phyloP scores from a whole-genome alignment of 805 yeast genomes.

The Saccharomycopsis selenospora region DNA sequence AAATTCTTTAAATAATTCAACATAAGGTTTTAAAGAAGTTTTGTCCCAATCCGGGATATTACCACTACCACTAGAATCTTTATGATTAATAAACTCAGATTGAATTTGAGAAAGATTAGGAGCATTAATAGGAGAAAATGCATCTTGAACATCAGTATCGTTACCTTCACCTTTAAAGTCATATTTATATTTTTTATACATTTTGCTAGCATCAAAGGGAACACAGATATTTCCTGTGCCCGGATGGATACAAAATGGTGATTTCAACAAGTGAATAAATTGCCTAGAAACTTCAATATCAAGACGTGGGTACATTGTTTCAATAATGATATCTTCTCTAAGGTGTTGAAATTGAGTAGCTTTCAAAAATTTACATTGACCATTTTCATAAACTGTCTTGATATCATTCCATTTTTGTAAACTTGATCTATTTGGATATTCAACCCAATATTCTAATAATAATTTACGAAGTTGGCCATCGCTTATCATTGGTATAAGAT shows the following conservation, averaged over 20 bases:
- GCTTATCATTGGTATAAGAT: conserved; percentile 55
- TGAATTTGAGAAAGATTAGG: conserved; percentile 67
- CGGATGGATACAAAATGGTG: conserved; percentile 97
- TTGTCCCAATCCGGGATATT: conserved; percentile 43
- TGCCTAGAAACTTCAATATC: conserved; percentile 91
- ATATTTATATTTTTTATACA: conserved; percentile 16
- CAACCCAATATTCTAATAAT: conserved; percentile 53
- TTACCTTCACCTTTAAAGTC: conserved; percentile 2
- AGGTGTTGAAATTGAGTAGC: conserved; percentile 53
- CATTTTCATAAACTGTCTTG: conserved; percentile 39
- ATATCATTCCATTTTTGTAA: conserved; percentile 75
- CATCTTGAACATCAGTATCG: conserved; percentile 29
- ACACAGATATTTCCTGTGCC: conserved; percentile 94
- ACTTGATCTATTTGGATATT: conserved; percentile 45
- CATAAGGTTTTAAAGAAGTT: conserved; percentile 64
- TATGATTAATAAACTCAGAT: conserved; percentile 35
- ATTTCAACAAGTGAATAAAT: conserved; percentile 83
- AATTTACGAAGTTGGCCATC: conserved; percentile 49
- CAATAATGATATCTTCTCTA: conserved; percentile 73
- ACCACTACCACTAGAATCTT: background rate
- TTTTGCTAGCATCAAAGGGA: conserved; percentile 51
- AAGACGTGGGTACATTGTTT: conserved; percentile 80
- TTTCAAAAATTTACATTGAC: conserved; percentile 24
- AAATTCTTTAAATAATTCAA: conserved; percentile 57
- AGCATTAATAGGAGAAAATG: conserved; percentile 72